These are phyloP conservation scores for Penicillium bialowiezense DNA, from an alignment of 495 filamentous ascomycete genomes.

Conservation along the genomic window DNA sequence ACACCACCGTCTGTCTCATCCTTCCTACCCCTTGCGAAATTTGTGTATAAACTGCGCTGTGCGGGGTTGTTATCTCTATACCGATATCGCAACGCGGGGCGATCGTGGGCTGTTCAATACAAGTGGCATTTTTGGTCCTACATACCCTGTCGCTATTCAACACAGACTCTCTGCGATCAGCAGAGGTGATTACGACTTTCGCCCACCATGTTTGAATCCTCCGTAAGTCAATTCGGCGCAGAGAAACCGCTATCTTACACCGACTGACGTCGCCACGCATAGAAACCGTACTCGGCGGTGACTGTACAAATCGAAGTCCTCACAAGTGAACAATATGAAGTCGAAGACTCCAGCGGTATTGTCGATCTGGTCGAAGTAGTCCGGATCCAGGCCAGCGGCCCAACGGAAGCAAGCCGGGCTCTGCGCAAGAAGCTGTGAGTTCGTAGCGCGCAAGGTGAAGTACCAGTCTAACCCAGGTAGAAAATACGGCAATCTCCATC, in stretches of 20 bases:
- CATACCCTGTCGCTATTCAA: not conserved
- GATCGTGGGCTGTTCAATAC: not conserved
- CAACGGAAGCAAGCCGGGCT: constrained; percentile 85
- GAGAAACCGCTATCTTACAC: not conserved
- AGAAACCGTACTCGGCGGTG: constrained; percentile 92
- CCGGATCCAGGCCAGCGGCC: constrained; percentile 82
- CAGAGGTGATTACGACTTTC: not conserved
- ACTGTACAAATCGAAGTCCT: constrained; percentile 92
- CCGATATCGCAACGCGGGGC: constrained; percentile 7
- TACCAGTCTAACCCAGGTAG: constrained; percentile 35
- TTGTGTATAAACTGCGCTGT: constrained; percentile 11
- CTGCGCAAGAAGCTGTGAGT: constrained; percentile 92
- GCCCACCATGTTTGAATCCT: constrained; percentile 39
- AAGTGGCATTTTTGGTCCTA: not conserved
- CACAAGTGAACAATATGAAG: constrained; percentile 83
- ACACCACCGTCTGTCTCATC: not conserved
- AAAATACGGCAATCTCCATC: constrained; percentile 92
- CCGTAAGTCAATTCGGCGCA: constrained; percentile 24
- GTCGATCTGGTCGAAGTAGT: constrained; percentile 93
- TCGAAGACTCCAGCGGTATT: constrained; percentile 88
- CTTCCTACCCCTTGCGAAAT: not conserved
- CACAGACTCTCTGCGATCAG: not conserved
- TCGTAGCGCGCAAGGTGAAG: constrained; percentile 1
- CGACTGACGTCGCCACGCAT: constrained; percentile 7
- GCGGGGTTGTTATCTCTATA: constrained; percentile 18